phyloP scores from a whole-genome alignment of 345 rosid genomes.

The Rhodamnia argentea region DNA sequence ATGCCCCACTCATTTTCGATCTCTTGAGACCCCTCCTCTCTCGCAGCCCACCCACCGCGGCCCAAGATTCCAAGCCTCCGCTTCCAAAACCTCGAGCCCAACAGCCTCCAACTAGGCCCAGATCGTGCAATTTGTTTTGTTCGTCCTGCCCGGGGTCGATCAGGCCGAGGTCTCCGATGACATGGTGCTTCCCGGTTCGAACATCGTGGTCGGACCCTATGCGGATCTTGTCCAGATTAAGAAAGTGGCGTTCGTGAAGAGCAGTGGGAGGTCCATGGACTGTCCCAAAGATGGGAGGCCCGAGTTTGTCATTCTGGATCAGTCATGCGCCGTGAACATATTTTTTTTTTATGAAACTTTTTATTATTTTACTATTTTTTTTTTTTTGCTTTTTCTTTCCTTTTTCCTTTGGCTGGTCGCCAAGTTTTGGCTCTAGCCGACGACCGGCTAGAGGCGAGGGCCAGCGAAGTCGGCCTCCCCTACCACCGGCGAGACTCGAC shows the following conservation, averaged over 20 bases:
- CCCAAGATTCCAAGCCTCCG: slow-evolving; percentile 14
- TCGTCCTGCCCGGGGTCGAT: slow-evolving; percentile 70
- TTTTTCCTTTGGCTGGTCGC: too few relatives aligned
- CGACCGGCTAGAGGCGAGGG: too few relatives aligned
- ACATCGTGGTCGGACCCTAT: slow-evolving; percentile 68
- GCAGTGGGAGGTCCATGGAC: slow-evolving; percentile 76
- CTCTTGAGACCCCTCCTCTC: background rate
- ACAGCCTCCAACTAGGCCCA: slow-evolving; percentile 15
- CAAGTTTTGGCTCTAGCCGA: too few relatives aligned
- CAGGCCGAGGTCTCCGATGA: slow-evolving; percentile 49
- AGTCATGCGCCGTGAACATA: slow-evolving; percentile 13
- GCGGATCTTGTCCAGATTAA: slow-evolving; percentile 86
- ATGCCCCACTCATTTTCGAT: background rate
- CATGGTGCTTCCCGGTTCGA: slow-evolving; percentile 71
- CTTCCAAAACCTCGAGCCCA: slow-evolving; percentile 14
- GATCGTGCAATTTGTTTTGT: slow-evolving; percentile 28
- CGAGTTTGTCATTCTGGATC: slow-evolving; percentile 74
- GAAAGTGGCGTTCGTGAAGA: slow-evolving; percentile 73
- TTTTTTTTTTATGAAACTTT: too few relatives aligned
- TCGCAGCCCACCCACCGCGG: slow-evolving; percentile 4
- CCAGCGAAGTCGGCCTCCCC: too few relatives aligned
- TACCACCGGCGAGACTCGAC: too few relatives aligned
- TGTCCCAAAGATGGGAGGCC: slow-evolving; percentile 72
- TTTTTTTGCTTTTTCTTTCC: too few relatives aligned
- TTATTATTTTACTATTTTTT: too few relatives aligned